Conservation (phyloP, 371 early-diverging fungal genomes). For the Sporodiniella umbellata region DNA sequence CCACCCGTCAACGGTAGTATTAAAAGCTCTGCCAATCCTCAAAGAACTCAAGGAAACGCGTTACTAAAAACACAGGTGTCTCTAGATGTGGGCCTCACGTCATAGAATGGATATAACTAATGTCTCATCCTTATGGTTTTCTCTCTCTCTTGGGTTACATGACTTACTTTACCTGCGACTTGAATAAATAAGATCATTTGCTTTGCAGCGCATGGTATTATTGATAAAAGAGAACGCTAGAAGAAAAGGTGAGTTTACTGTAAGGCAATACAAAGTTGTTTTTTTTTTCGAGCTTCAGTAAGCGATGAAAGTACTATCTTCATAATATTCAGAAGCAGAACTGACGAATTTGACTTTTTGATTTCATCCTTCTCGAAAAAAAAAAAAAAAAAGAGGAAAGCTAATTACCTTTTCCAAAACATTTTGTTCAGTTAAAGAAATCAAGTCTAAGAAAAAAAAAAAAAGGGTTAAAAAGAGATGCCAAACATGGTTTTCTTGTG, state of each 20-base stretch:
- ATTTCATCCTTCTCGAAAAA: conserved; percentile 17
- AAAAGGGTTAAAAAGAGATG: background rate
- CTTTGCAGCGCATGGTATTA: too few species aligned
- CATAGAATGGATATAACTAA: conserved; percentile 51
- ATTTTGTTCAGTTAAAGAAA: background rate
- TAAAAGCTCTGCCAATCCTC: conserved; percentile 8
- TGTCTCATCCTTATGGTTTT: conserved; percentile 22
- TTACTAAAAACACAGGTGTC: conserved; percentile 11
- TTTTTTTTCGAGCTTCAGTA: background rate
- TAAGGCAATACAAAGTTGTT: background rate
- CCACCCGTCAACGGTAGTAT: conserved; percentile 26
- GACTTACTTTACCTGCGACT: conserved; percentile 1
- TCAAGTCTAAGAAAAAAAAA: background rate
- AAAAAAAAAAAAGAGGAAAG: background rate
- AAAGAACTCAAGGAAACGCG: conserved; percentile 31
- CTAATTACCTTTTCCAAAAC: background rate
- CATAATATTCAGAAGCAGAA: conserved; percentile 44
- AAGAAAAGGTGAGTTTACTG: background rate
- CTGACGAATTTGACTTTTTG: conserved; percentile 36
- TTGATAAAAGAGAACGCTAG: background rate
- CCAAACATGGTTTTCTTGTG: too few species aligned
- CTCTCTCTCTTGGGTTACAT: conserved; percentile 4
- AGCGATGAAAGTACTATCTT: conserved; percentile 21
- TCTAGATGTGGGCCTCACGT: conserved; percentile 35
- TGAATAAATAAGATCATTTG: too few species aligned